These are phyloP conservation scores for Pichiaceae sp. DNA, from an alignment of 1,139 yeast species.

Conservation along the genomic window DNA sequence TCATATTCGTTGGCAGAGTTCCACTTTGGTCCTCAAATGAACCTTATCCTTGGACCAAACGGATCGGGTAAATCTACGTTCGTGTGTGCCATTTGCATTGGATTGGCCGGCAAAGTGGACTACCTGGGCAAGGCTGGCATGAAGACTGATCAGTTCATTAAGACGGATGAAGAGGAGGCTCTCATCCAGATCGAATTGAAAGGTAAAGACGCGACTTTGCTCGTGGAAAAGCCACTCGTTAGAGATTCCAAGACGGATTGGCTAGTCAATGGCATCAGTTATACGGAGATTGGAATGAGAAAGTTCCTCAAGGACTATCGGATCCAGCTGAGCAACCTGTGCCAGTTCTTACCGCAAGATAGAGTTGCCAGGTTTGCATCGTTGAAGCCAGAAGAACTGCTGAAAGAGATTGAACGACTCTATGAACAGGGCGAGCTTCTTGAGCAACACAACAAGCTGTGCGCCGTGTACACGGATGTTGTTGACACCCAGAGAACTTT, in stretches of 20 bases:
- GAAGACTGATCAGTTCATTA: slow-evolving; percentile 62
- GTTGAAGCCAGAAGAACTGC: slow-evolving; percentile 63
- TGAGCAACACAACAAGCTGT: slow-evolving; percentile 49
- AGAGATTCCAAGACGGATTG: slow-evolving; percentile 46
- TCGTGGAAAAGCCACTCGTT: slow-evolving; percentile 37
- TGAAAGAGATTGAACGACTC: slow-evolving; percentile 76
- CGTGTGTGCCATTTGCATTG: slow-evolving; percentile 89
- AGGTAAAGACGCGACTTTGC: slow-evolving; percentile 30
- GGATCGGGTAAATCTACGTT: slow-evolving; percentile 95
- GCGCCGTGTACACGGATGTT: slow-evolving; percentile 38
- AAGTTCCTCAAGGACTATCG: slow-evolving; percentile 42
- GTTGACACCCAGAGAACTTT: slow-evolving; percentile 25
- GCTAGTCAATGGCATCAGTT: slow-evolving; percentile 40
- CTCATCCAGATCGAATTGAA: slow-evolving; percentile 60
- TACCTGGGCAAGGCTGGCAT: slow-evolving; percentile 71
- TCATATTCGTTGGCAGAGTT: slow-evolving; percentile 77
- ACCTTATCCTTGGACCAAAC: slow-evolving; percentile 94
- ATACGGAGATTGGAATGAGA: slow-evolving; percentile 39
- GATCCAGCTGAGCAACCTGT: slow-evolving; percentile 83
- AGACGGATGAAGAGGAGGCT: slow-evolving; percentile 55
- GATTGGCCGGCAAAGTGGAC: slow-evolving; percentile 75
- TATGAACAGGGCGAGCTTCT: slow-evolving; percentile 57
- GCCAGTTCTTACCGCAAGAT: slow-evolving; percentile 95
- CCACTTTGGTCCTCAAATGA: slow-evolving; percentile 71
- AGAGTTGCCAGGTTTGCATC: slow-evolving; percentile 90